phyloP scores from a whole-genome alignment of 108 stramenopile species.

The Heterococcus sp. region DNA sequence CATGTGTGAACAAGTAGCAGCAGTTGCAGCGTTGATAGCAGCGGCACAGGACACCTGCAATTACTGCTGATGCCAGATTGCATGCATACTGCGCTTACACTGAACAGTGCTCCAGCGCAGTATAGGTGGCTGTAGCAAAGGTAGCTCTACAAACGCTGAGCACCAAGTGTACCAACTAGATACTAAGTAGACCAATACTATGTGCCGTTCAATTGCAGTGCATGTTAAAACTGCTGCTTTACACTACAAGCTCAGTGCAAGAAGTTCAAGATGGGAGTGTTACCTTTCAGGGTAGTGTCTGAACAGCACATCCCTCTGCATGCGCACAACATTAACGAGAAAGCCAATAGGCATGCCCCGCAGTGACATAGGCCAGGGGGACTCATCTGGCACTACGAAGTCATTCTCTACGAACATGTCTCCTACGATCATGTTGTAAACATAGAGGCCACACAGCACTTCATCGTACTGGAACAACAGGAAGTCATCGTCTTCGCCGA shows the following conservation, averaged over 20 bases:
- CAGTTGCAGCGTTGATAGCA: no score
- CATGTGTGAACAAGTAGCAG: no score
- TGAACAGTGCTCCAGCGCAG: background rate
- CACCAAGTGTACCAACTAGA: no score
- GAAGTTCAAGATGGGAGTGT: no score
- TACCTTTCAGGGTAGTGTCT: conserved; percentile 65
- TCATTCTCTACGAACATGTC: conserved; percentile 73
- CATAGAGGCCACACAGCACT: conserved; percentile 72
- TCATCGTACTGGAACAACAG: conserved; percentile 54
- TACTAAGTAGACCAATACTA: no score
- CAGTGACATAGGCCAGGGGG: conserved; percentile 81
- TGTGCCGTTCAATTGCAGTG: no score
- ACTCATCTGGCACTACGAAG: conserved; percentile 81
- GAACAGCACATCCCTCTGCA: conserved; percentile 75
- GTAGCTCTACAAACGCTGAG: no score
- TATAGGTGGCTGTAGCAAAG: background rate
- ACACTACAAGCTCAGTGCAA: no score
- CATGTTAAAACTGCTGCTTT: no score
- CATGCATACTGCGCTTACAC: background rate
- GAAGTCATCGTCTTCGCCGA: conserved; percentile 41
- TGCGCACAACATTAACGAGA: conserved; percentile 69
- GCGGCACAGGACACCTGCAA: no score
- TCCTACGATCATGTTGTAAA: conserved; percentile 76
- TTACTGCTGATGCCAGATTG: background rate
- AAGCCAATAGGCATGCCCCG: conserved; percentile 77